phyloP scores from a whole-genome alignment of 1,284 basidiomycete genomes.

The Apiotrichum veenhuisii region DNA sequence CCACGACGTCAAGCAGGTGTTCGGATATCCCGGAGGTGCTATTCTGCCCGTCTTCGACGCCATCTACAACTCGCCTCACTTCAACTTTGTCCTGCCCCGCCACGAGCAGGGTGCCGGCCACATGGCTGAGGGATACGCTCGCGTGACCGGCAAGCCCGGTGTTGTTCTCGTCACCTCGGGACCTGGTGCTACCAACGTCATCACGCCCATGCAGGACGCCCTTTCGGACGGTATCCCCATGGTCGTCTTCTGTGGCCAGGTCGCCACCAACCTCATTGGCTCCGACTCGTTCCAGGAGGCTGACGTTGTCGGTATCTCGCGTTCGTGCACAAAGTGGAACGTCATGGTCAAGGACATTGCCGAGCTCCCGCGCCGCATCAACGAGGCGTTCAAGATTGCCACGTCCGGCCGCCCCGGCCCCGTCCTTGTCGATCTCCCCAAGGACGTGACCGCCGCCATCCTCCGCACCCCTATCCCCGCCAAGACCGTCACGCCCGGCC shows the following conservation, averaged over 20 bases:
- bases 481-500: conserved; percentile 82
- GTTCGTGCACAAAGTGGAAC: conserved; percentile 99
- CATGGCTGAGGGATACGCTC: conserved; percentile 98
- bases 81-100: conserved; percentile 91
- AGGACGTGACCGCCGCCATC: conserved; percentile 93
- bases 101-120: conserved; percentile 98
- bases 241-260: conserved; percentile 95
- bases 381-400: conserved; percentile 99
- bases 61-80: conserved; percentile 93
- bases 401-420: conserved; percentile 94
- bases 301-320: conserved; percentile 91
- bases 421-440: conserved; percentile 94
- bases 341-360: conserved; percentile 98
- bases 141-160: conserved; percentile 95
- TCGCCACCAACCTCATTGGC: conserved; percentile 95
- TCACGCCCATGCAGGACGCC: conserved; percentile 98
- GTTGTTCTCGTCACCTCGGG: conserved; percentile 97
- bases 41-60: conserved; percentile 99
- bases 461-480: conserved; percentile 80
- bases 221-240: conserved; percentile 91
- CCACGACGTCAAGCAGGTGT: conserved; percentile 93
- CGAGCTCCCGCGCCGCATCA: conserved; percentile 91
- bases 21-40: conserved; percentile 96
- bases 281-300: conserved; percentile 99
- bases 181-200: conserved; percentile 94